Percentiles rank a stretch among this genome's conserved stretches.
phyloP scores from a whole-genome alignment of 2,329 filamentous ascomycete genomes.

The Sporothrix sp. region DNA sequence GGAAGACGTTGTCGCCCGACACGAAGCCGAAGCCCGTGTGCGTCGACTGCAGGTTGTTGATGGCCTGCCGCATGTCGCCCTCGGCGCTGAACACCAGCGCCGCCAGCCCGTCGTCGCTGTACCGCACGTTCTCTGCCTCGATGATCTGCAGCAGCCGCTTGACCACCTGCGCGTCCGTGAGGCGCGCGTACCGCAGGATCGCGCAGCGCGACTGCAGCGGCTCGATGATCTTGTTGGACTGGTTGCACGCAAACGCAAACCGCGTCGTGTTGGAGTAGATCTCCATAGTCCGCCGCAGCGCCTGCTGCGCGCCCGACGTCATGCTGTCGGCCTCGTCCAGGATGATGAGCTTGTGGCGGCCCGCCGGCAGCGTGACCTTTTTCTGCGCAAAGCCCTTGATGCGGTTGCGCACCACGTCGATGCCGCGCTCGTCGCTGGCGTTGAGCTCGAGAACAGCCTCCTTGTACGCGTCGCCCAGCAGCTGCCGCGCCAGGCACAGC shows the following conservation, averaged over 20 bases:
- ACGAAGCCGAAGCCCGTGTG: conserved; percentile 91
- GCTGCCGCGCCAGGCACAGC: conserved; percentile 80
- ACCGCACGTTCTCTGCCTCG: conserved; percentile 80
- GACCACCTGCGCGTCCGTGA: conserved; percentile 88
- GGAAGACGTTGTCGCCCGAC: conserved; percentile 96
- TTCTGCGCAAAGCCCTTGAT: conserved; percentile 99
- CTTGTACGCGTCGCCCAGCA: conserved; percentile 90
- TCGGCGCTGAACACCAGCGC: conserved; percentile 96
- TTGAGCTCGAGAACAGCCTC: conserved; percentile 96
- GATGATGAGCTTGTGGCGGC: conserved; percentile 92
- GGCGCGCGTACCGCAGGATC: conserved; percentile 83
- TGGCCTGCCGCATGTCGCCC: conserved; percentile 96
- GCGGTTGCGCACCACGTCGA: conserved; percentile 91
- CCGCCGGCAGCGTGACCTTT: conserved; percentile 86
- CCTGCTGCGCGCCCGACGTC: conserved; percentile 94
- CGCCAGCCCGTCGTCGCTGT: conserved; percentile 86
- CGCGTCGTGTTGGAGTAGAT: conserved; percentile 95
- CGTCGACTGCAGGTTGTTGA: conserved; percentile 96
- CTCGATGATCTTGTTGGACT: conserved; percentile 99
- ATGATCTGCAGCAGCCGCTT: conserved; percentile 87
- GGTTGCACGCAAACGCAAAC: conserved; percentile 97
- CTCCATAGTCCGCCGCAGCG: conserved; percentile 92
- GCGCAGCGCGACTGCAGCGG: conserved; percentile 95
- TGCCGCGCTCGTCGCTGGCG: conserved; percentile 90
- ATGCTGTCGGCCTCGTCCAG: conserved; percentile 97